phyloP scores from a whole-genome alignment of 1,139 yeast species.

The Scheffersomyces stambukii region DNA sequence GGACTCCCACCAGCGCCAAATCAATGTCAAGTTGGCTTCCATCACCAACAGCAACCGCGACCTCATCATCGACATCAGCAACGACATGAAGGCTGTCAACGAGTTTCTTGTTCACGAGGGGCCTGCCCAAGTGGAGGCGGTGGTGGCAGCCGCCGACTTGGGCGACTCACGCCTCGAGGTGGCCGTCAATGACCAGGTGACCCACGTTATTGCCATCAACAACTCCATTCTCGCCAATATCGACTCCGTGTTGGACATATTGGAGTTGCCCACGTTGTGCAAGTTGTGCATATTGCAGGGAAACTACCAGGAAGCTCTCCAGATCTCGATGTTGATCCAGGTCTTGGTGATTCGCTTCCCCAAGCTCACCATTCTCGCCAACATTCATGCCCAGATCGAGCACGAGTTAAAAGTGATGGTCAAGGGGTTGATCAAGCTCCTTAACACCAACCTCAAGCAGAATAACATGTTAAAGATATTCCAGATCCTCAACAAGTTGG shows the following conservation, averaged over 20 bases:
- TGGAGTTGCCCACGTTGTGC: slow-evolving; percentile 80
- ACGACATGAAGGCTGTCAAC: slow-evolving; percentile 24
- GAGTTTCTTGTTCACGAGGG: slow-evolving; percentile 20
- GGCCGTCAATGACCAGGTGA: slow-evolving; percentile 1
- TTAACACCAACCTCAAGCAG: slow-evolving; percentile 74
- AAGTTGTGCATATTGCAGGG: slow-evolving; percentile 83
- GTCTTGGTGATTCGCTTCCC: slow-evolving; percentile 69
- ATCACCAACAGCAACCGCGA: slow-evolving; percentile 38
- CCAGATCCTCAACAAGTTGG: slow-evolving; percentile 64
- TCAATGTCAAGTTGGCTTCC: slow-evolving; percentile 27
- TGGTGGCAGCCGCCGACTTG: too few species aligned
- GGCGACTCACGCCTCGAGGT: slow-evolving; percentile 12
- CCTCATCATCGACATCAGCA: slow-evolving; percentile 35
- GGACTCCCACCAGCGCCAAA: slow-evolving; percentile 29
- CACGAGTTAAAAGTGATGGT: slow-evolving; percentile 61
- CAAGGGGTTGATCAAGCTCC: slow-evolving; percentile 59
- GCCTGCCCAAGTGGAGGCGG: slow-evolving; percentile 17
- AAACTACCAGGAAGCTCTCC: slow-evolving; percentile 85
- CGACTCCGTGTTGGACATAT: slow-evolving; percentile 68
- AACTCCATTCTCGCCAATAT: slow-evolving; percentile 53
- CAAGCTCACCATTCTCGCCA: slow-evolving; percentile 49
- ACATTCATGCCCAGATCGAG: slow-evolving; percentile 53
- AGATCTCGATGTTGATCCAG: slow-evolving; percentile 66
- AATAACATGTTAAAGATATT: slow-evolving; percentile 74
- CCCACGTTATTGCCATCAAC: slow-evolving; percentile 21